Conservation (phyloP, 73 alveolate species). For the Effrenium voratum region DNA sequence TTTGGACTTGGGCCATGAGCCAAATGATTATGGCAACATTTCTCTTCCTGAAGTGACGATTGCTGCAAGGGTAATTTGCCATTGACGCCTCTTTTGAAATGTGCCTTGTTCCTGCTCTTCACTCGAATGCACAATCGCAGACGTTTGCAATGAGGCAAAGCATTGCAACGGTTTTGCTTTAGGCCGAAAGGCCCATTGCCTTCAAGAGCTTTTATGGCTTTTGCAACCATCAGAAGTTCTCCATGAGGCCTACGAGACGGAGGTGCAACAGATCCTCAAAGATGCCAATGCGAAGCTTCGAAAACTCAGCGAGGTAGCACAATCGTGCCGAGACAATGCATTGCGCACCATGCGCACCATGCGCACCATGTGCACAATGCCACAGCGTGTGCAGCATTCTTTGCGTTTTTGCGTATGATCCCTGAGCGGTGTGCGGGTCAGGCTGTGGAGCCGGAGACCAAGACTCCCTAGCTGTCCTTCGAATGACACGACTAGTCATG, state of each 20-base stretch:
- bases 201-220: too few species aligned
- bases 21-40: too few species aligned
- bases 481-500: background rate
- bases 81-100: too few species aligned
- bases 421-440: background rate
- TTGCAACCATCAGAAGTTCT: constrained; percentile 94
- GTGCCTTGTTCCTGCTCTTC: too few species aligned
- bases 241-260: constrained; percentile 97
- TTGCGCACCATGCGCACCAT: too few species aligned
- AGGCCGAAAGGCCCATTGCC: background rate
- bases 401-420: background rate
- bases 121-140: too few species aligned
- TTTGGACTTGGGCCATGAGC: too few species aligned
- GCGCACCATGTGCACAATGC: background rate
- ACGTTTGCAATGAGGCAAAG: too few species aligned
- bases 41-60: too few species aligned
- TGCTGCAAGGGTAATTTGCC: too few species aligned
- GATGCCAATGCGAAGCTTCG: constrained; percentile 97
- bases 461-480: background rate
- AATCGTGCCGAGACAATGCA: constrained; percentile 95
- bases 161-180: background rate
- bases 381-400: background rate
- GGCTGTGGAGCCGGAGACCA: background rate
- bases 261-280: constrained; percentile 97
- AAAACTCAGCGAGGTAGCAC: constrained; percentile 96